Base-by-base conservation (phyloP, 148 eudicot species). In the Fagopyrum homotropicum region DNA sequence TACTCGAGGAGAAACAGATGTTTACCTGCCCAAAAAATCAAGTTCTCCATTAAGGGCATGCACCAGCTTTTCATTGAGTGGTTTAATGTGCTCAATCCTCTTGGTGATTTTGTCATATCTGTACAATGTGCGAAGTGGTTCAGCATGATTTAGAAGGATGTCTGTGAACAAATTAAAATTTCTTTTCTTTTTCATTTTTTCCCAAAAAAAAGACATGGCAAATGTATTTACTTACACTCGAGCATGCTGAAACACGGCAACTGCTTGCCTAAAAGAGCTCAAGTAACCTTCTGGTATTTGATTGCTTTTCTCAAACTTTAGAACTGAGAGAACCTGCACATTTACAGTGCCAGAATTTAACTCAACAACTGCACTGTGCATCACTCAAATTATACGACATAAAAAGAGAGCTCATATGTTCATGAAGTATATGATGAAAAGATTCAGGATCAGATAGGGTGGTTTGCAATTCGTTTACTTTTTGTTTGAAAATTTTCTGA, bases 11-110 rank as follows among this genome's bases (percentile, higher is more conserved):
- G 35, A 43, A 74, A 45, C 9, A 43, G 46, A 69, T 82, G 93
- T 92, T 88, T 89, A 92, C 94, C 85, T 94, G 45, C 97, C 97
- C 87, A 92, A 80, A 81, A 90, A 92, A 80, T 88, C 91, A 69
- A 87, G 80, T 47, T 86, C 91, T 63, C 75, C 85, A 74, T 76
- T 86, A 7, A 81, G 81, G 79, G 78, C 75, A 75, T 87, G 83
- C 79, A 86, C 78, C 61, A 88, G 83, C 77, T 82, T 64, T 54
- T 73, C 80, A 1, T 89, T 63, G 69, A 88, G 78, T 74, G 92
- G 92, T 72, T 82, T 90, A 70, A 92, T 59, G 81, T 86, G 89
- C 75, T 85, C 82, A 68, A 92, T 80, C 72, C 73, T 78, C 84
- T 87, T 88, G 55, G 72, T 80, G 60, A 49, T 72, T 45, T 76